These are phyloP conservation scores for Tephrocybe rancida DNA, from an alignment of 768 basidiomycete genomes.

Conservation along the genomic window DNA sequence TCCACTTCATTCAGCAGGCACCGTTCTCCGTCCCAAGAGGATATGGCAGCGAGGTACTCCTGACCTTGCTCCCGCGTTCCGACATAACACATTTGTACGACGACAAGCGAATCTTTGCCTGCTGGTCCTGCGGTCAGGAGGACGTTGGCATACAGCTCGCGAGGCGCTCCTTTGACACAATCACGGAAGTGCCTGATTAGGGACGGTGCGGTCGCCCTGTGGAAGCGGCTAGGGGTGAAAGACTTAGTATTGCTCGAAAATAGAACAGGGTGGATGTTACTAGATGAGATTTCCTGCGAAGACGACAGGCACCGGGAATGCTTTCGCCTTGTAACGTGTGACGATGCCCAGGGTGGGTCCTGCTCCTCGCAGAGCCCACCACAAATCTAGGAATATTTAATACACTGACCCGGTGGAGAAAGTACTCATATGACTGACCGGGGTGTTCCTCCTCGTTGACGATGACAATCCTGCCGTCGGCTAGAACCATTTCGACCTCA, in stretches of 20 bases:
- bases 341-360: slow-evolving; percentile 84
- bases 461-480: slow-evolving; percentile 84
- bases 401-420: not conserved
- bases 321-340: slow-evolving; percentile 88
- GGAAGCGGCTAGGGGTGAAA: slow-evolving; percentile 67
- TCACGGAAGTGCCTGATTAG: slow-evolving; percentile 92
- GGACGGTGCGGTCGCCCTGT: slow-evolving; percentile 82
- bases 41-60: slow-evolving; percentile 79
- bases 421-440: slow-evolving; percentile 39
- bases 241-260: not conserved
- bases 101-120: slow-evolving; percentile 81
- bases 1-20: slow-evolving; percentile 89
- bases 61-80: slow-evolving; percentile 75
- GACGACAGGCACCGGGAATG: slow-evolving; percentile 87
- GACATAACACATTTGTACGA: slow-evolving; percentile 90
- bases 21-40: slow-evolving; percentile 86
- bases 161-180: slow-evolving; percentile 86
- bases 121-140: slow-evolving; percentile 89
- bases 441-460: slow-evolving; percentile 73
- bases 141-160: slow-evolving; percentile 88
- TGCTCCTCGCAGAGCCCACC: slow-evolving; percentile 87
- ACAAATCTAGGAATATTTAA: slow-evolving; percentile 60
- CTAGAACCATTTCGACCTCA: slow-evolving; percentile 90
- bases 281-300: slow-evolving; percentile 94
- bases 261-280: slow-evolving; percentile 42